These are phyloP conservation scores for Penicillium frequentans DNA, from an alignment of 2,329 filamentous ascomycete genomes.

Conservation along the genomic window DNA sequence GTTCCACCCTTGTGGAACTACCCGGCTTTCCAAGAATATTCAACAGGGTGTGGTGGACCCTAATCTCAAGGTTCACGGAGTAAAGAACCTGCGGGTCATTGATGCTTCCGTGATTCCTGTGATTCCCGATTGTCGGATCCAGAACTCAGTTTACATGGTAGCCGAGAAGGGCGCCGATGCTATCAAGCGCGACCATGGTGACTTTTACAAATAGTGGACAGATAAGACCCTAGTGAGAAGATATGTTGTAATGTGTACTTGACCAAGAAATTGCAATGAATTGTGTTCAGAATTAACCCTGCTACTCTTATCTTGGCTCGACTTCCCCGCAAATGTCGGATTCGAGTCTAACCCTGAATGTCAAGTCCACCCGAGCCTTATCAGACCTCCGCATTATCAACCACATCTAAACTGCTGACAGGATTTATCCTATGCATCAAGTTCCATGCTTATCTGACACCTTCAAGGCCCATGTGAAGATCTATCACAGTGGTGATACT, in stretches of 20 bases:
- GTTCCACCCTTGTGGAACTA: conserved; percentile 56
- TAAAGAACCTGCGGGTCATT: conserved; percentile 55
- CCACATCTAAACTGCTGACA: neutral
- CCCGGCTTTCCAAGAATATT: conserved; percentile 54
- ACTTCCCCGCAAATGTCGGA: neutral
- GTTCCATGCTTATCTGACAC: neutral
- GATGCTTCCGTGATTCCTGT: conserved; percentile 60
- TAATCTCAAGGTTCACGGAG: conserved; percentile 53
- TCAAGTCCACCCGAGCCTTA: neutral
- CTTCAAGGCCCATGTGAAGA: neutral
- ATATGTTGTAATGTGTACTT: no score
- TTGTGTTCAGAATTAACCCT: no score
- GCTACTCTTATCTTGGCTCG: neutral
- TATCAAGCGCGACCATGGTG: conserved; percentile 3
- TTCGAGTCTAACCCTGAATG: neutral
- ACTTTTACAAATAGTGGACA: neutral
- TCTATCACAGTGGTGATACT: neutral
- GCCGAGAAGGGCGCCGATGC: conserved; percentile 48
- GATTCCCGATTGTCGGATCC: conserved; percentile 57
- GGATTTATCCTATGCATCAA: neutral
- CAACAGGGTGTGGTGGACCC: conserved; percentile 55
- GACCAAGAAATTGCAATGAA: no score
- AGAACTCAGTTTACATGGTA: conserved; percentile 62
- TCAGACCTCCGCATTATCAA: neutral
- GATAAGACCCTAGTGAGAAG: no score